Evolutionary conservation across 2,329 filamentous ascomycete genomes (phyloP).

Genomic region (Fusarium sororula): DNA sequence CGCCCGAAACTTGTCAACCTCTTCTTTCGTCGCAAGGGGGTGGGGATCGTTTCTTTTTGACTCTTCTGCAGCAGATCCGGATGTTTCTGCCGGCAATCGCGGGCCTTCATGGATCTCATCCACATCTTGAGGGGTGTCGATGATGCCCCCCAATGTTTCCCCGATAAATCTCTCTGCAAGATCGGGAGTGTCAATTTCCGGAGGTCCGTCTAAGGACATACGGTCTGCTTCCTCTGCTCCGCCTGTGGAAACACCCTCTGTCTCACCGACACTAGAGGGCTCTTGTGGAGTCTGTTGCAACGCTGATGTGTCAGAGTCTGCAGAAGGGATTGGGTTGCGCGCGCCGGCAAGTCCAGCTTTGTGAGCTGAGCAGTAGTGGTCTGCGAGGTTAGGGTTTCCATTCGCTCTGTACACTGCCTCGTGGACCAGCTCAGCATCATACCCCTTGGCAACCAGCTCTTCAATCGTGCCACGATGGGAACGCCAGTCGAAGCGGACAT

Average conservation of each 20-base stretch:
- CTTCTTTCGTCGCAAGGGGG: constrained; percentile 66
- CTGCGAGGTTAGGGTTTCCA: constrained; percentile 66
- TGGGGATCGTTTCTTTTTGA: constrained; percentile 24
- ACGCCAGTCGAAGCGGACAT: constrained; percentile 59
- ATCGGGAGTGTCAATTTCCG: constrained; percentile 39
- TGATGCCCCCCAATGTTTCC: constrained; percentile 44
- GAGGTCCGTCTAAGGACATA: constrained; percentile 50
- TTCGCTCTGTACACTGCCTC: constrained; percentile 88
- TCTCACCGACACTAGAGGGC: constrained; percentile 21
- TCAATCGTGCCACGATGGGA: constrained; percentile 43
- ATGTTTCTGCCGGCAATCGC: constrained; percentile 34
- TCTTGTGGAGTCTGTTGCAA: constrained; percentile 40
- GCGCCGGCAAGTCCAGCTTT: constrained; percentile 64
- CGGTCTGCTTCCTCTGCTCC: constrained; percentile 46
- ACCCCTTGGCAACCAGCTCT: constrained; percentile 47
- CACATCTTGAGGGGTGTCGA: constrained; percentile 37
- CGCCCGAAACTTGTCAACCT: constrained; percentile 78
- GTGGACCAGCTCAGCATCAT: constrained; percentile 69
- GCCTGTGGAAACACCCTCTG: constrained; percentile 38
- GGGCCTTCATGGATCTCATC: constrained; percentile 34
- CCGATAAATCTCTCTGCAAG: constrained; percentile 38
- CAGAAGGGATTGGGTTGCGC: constrained; percentile 72
- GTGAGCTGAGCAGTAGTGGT: constrained; percentile 79
- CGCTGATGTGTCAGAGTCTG: constrained; percentile 59
- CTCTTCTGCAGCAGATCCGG: constrained; percentile 14